phyloP scores from a whole-genome alignment of 331 rosid genomes.

The Spiraea crenata region DNA sequence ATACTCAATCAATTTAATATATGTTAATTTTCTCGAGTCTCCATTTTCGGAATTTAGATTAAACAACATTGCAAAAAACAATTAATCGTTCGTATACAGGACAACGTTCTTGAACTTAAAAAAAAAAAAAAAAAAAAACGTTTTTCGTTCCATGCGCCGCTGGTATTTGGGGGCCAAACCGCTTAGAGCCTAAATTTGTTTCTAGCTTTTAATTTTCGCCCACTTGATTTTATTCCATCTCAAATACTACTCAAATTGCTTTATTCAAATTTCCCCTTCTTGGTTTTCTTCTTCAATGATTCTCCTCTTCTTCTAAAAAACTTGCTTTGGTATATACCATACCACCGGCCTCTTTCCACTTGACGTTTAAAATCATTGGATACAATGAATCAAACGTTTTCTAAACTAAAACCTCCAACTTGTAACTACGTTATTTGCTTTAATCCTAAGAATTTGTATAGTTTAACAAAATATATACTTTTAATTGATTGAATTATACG shows the following conservation, averaged over 20 bases:
- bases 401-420: background rate
- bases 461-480: no score
- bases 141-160: background rate
- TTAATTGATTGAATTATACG: no score
- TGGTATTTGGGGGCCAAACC: no score
- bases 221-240: background rate
- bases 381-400: no score
- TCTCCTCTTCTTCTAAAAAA: background rate
- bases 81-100: no score
- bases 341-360: slow-evolving; percentile 15
- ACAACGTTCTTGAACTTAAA: no score
- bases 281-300: background rate
- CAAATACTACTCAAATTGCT: background rate
- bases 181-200: no score
- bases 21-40: no score
- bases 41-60: no score
- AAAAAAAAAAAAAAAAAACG: no score
- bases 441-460: background rate
- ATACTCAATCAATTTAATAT: no score
- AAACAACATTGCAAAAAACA: no score
- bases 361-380: slow-evolving; percentile 1
- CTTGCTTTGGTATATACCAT: background rate
- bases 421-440: background rate
- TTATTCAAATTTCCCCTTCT: background rate
- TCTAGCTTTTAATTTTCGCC: background rate